Evolutionary conservation across 2,329 filamentous ascomycete genomes (phyloP).

Genomic region (Calonectria leucothoes): DNA sequence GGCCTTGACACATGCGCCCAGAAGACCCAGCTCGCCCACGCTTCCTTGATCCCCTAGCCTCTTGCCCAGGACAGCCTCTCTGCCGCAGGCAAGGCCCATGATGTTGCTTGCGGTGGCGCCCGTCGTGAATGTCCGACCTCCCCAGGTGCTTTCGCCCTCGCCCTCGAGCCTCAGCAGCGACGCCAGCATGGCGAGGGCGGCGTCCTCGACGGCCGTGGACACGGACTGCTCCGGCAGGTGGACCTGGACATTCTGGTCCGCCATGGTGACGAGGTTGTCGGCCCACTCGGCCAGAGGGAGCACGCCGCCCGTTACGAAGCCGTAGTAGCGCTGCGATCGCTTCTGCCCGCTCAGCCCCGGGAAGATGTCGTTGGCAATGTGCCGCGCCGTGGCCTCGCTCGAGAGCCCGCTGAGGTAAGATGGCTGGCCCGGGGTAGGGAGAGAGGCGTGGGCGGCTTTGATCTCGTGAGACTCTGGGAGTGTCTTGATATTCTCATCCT

Average conservation of each 20-base stretch:
- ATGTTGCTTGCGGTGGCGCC: constrained; percentile 83
- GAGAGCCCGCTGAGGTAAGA: constrained; percentile 47
- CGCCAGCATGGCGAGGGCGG: constrained; percentile 75
- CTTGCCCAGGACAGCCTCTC: constrained; percentile 71
- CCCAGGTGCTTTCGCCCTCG: constrained; percentile 63
- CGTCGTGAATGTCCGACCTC: constrained; percentile 64
- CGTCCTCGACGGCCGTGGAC: constrained; percentile 80
- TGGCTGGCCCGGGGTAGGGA: constrained; percentile 47
- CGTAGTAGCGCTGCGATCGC: constrained; percentile 79
- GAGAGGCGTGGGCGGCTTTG: constrained; percentile 51
- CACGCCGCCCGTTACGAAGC: constrained; percentile 86
- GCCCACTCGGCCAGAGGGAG: constrained; percentile 85
- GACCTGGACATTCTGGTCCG: constrained; percentile 87
- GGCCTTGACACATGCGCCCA: constrained; percentile 72
- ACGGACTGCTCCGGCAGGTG: constrained; percentile 83
- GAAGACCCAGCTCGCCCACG: constrained; percentile 77
- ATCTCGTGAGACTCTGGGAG: constrained; percentile 53
- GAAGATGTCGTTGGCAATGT: constrained; percentile 60
- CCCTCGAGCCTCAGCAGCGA: constrained; percentile 72
- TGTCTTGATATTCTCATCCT: constrained; percentile 34
- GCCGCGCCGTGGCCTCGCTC: constrained; percentile 47
- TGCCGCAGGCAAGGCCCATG: constrained; percentile 74
- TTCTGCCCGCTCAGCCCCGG: constrained; percentile 75
- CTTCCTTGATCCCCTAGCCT: constrained; percentile 47
- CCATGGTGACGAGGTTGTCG: constrained; percentile 83